Conservation (phyloP, 2,329 filamentous ascomycete genomes). For the Penicillium corylophilum region DNA sequence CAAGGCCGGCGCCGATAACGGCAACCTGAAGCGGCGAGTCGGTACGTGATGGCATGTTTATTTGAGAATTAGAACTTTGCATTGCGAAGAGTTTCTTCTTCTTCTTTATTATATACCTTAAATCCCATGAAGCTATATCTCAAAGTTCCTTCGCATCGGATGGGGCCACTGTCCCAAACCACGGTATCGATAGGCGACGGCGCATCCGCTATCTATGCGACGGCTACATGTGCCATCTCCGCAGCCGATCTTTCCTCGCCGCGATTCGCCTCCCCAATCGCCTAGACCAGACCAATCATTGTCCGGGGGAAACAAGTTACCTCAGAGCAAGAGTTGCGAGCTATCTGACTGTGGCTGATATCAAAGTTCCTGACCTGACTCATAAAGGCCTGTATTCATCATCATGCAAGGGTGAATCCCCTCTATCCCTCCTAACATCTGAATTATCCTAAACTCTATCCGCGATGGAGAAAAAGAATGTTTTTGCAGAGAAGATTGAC, state of each 20-base stretch:
- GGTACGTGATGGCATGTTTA: slow-evolving; percentile 22
- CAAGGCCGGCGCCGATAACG: slow-evolving; percentile 28
- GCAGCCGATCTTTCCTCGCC: slow-evolving; percentile 13
- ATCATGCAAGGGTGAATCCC: neutral
- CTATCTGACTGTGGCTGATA: slow-evolving; percentile 7
- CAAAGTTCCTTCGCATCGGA: neutral
- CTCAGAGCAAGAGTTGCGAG: neutral
- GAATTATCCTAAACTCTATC: neutral
- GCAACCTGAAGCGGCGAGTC: slow-evolving; percentile 24
- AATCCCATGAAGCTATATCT: slow-evolving; percentile 6
- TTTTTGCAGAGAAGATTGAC: slow-evolving; percentile 39
- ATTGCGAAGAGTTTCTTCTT: neutral
- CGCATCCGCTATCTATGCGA: slow-evolving; percentile 25
- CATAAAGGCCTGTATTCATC: slow-evolving; percentile 7
- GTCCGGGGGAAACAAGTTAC: slow-evolving; percentile 9
- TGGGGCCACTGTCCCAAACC: neutral
- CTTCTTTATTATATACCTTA: slow-evolving; percentile 5
- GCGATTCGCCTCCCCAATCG: neutral
- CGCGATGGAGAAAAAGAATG: slow-evolving; percentile 20
- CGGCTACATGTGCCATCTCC: slow-evolving; percentile 19
- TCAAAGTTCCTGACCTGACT: neutral
- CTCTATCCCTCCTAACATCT: neutral
- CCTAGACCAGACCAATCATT: slow-evolving; percentile 1
- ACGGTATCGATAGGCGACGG: slow-evolving; percentile 11
- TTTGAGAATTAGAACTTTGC: neutral